Evolutionary conservation across 2,329 filamentous ascomycete genomes (phyloP), one percentile per base, ranked within the genome.

Genomic region (Dryadomyces quercus-mongolicae): DNA sequence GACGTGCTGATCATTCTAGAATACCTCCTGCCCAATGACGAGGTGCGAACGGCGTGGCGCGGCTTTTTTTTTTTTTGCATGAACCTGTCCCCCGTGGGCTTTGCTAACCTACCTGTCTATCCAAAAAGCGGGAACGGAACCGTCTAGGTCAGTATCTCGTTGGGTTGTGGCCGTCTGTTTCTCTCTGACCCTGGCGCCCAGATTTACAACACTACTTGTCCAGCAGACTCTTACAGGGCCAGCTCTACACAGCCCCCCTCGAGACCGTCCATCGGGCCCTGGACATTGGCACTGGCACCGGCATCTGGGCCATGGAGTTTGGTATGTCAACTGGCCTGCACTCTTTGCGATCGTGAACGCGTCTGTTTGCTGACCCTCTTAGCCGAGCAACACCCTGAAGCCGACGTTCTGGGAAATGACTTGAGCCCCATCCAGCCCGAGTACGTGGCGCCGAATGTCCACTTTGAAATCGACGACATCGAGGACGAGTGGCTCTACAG

Each of bases 381-480:
- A 56, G 54, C 54, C 50, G 46, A 53, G 25, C 25, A 54, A 7
- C 54, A 54, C 25, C 56, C 54, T 7, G 52, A 60, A 40, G 70
- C 82, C 10, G 67, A 75, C 56, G 72, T 86, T 42, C 74, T 76
- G 49, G 83, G 81, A 31, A 84, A 79, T 6, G 83, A 87, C 61
- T 71, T 86, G 5, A 85, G 81, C 1, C 82, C 82, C 1, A 81
- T 86, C 36, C 83, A 86, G 61, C 81, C 82, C 2, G 68, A 70
- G 6, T 72, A 77, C 52, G 82, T 88, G 1, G 85, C 86, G 0
- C 75, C 78, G 12, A 44, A 44, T 16, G 42, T 44, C 12, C 42
- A n/a, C 15, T 91, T 90, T 60, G 80, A 82, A 56, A 76, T 90
- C 48, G 85, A 88, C 63, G 85, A 90, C 62, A 45, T 56, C 38